Evolutionary conservation across 2,329 filamentous ascomycete genomes (phyloP).

Genomic region (Salinomyces thailandicus): DNA sequence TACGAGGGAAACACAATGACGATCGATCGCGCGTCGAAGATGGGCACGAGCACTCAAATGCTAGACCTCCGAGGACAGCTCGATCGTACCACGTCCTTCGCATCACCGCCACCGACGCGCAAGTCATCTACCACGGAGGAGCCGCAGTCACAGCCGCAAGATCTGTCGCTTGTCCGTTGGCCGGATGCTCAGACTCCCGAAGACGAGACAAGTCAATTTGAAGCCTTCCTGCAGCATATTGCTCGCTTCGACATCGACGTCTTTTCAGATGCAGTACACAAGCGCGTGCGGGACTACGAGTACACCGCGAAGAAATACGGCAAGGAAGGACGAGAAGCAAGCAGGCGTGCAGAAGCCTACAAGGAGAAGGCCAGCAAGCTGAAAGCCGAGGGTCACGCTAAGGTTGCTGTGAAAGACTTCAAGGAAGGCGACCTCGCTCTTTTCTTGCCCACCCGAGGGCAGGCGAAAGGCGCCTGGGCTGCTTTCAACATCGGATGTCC

Average conservation of each 20-base stretch:
- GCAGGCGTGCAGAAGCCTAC: constrained; percentile 41
- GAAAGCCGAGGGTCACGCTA: constrained; percentile 82
- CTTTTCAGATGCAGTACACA: constrained; percentile 76
- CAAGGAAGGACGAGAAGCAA: constrained; percentile 61
- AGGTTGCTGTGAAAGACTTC: constrained; percentile 91
- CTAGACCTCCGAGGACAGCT: constrained; percentile 32
- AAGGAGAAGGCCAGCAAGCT: constrained; percentile 73
- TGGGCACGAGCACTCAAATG: constrained; percentile 38
- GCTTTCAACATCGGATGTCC: constrained; percentile 97
- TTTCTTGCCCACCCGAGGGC: constrained; percentile 82
- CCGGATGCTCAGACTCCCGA: constrained; percentile 57
- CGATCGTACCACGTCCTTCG: constrained; percentile 45
- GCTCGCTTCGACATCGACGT: constrained; percentile 72
- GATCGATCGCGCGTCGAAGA: constrained; percentile 59
- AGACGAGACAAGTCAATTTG: constrained; percentile 62
- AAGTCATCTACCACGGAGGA: constrained; percentile 40
- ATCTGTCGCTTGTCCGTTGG: constrained; percentile 74
- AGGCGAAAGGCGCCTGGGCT: constrained; percentile 90
- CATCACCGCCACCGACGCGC: constrained; percentile 46
- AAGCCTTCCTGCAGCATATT: constrained; percentile 61
- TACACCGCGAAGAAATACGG: constrained; percentile 88
- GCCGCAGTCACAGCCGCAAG: constrained; percentile 22
- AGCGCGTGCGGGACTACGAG: constrained; percentile 86
- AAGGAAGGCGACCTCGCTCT: constrained; percentile 92
- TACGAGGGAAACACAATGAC: constrained; percentile 58